Conservation (phyloP, 352 stramenopile genomes). For the Blastocystis sp. region DNA sequence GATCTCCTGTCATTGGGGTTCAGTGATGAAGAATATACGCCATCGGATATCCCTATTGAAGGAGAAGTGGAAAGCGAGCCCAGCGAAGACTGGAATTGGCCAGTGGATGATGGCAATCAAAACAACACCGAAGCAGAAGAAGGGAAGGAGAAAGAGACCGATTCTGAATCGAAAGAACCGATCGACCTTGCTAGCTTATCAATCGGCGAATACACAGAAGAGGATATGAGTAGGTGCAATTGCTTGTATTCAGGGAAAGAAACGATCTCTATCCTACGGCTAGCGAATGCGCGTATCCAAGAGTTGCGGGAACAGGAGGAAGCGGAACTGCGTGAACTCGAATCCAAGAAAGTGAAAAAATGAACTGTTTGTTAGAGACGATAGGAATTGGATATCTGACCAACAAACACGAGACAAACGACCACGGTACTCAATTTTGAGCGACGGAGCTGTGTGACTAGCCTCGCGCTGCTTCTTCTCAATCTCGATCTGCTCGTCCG, state of each 20-base stretch:
- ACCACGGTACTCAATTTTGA: neutral
- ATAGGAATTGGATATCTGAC: neutral
- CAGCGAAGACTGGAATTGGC: too few species aligned
- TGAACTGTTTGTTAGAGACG: neutral
- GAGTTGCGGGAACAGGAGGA: neutral
- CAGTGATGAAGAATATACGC: too few species aligned
- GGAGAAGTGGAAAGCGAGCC: too few species aligned
- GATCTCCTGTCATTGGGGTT: too few species aligned
- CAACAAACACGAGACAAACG: neutral
- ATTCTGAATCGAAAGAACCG: neutral
- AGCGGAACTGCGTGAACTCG: neutral
- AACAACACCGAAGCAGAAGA: too few species aligned
- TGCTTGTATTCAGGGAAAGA: neutral
- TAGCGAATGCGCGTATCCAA: neutral
- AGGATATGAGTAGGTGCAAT: neutral
- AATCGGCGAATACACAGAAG: neutral
- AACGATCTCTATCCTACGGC: neutral
- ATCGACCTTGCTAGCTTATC: neutral
- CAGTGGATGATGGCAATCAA: too few species aligned
- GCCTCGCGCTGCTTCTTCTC: conserved; percentile 12
- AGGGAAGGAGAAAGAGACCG: too few species aligned
- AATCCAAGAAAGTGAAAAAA: neutral
- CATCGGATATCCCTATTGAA: too few species aligned
- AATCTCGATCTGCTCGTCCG: conserved; percentile 29
- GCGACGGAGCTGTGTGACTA: neutral